Conservation (phyloP, 225 moss, liverwort and hornwort species). For the Physcomitrium patens region DNA sequence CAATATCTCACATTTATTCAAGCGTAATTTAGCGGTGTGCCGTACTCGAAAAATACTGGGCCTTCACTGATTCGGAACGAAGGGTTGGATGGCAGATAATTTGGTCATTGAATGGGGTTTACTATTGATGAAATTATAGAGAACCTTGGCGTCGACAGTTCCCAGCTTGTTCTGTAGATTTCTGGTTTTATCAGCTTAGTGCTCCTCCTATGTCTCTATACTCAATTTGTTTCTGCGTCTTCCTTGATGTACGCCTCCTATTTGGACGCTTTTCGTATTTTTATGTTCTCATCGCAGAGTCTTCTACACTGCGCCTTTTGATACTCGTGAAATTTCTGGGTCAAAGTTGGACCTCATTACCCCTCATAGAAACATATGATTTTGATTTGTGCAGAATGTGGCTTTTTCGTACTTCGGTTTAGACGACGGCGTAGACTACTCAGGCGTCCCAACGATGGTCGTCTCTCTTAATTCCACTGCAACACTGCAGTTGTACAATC, state of each 20-base stretch:
- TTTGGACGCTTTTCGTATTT: no score
- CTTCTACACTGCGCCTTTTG: no score
- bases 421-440: conserved; percentile 66
- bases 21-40: no score
- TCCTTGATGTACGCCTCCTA: background rate
- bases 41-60: no score
- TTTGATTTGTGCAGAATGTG: conserved; percentile 49
- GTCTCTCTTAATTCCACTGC: conserved; percentile 63
- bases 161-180: background rate
- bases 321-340: no score
- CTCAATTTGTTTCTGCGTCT: background rate
- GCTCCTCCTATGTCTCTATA: background rate
- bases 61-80: no score
- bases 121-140: background rate
- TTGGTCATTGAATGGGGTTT: no score
- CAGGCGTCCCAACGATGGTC: conserved; percentile 80
- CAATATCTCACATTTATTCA: no score
- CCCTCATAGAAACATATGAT: background rate
- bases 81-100: no score
- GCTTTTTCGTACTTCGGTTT: conserved; percentile 64
- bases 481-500: conserved; percentile 61
- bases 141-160: no score
- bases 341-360: no score
- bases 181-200: background rate
- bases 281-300: no score